phyloP scores from a whole-genome alignment of 2,329 filamentous ascomycete genomes.

The Sphaerulina populicola region DNA sequence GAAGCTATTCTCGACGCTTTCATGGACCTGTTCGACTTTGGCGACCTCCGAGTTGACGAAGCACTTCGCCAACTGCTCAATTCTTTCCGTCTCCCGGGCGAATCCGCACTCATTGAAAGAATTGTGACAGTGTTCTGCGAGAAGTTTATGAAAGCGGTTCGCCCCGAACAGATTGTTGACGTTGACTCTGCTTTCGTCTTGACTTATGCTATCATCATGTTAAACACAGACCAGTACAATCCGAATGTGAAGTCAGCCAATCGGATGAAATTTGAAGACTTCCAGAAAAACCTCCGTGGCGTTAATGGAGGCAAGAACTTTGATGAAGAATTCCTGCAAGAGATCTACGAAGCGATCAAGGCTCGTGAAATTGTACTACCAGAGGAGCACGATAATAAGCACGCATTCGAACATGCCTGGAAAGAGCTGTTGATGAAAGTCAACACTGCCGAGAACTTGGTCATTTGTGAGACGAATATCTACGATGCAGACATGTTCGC shows the following conservation, averaged over 20 bases:
- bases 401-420: slow-evolving; percentile 97
- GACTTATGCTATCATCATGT: slow-evolving; percentile 92
- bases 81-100: slow-evolving; percentile 86
- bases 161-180: slow-evolving; percentile 67
- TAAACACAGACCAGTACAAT: slow-evolving; percentile 96
- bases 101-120: slow-evolving; percentile 84
- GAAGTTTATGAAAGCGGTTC: slow-evolving; percentile 65
- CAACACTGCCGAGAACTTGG: slow-evolving; percentile 61
- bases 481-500: slow-evolving; percentile 98
- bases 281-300: slow-evolving; percentile 80
- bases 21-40: slow-evolving; percentile 79
- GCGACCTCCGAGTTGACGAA: slow-evolving; percentile 78
- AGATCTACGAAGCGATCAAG: slow-evolving; percentile 85
- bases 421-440: slow-evolving; percentile 85
- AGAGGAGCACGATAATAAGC: slow-evolving; percentile 92
- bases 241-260: slow-evolving; percentile 71
- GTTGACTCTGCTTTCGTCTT: slow-evolving; percentile 84
- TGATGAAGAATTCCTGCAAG: slow-evolving; percentile 68
- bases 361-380: slow-evolving; percentile 91
- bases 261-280: slow-evolving; percentile 78
- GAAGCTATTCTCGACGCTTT: slow-evolving; percentile 78
- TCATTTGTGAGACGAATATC: slow-evolving; percentile 80
- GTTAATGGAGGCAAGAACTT: slow-evolving; percentile 84
- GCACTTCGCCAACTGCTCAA: slow-evolving; percentile 79
- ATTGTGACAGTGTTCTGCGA: slow-evolving; percentile 83